Evolutionary conservation across 805 yeast species (phyloP).

Genomic region (Soucietia sequanensis): DNA sequence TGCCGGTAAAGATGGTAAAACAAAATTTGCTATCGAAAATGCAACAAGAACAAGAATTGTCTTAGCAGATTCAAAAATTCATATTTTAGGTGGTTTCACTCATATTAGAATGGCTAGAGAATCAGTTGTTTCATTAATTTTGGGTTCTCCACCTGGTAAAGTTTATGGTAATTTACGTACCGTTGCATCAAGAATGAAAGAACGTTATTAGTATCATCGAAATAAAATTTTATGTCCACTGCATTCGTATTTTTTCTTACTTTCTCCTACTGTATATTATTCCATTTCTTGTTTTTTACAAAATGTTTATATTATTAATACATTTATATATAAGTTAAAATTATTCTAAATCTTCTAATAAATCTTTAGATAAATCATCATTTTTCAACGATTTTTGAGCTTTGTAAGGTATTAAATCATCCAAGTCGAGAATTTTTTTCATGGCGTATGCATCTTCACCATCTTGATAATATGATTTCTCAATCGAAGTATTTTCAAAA

Average conservation of each 20-base stretch:
- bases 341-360: slow-evolving; percentile 23
- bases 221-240: too few species aligned
- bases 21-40: slow-evolving; percentile 97
- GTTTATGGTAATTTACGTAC: slow-evolving; percentile 96
- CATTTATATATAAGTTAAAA: slow-evolving; percentile 1
- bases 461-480: slow-evolving; percentile 89
- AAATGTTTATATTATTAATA: slow-evolving; percentile 3
- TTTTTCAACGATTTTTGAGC: slow-evolving; percentile 47
- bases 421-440: slow-evolving; percentile 66
- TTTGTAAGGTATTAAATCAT: slow-evolving; percentile 59
- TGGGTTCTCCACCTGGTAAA: slow-evolving; percentile 98
- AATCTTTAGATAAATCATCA: slow-evolving; percentile 53
- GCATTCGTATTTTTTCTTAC: too few species aligned
- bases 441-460: slow-evolving; percentile 97
- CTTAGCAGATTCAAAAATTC: slow-evolving; percentile 94
- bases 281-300: neutral
- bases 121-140: slow-evolving; percentile 88
- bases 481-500: slow-evolving; percentile 80
- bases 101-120: slow-evolving; percentile 99
- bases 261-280: too few species aligned
- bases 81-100: slow-evolving; percentile 94
- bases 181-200: slow-evolving; percentile 95
- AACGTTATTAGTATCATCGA: slow-evolving; percentile 65
- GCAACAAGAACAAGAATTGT: slow-evolving; percentile 98
- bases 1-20: slow-evolving; percentile 99